These are phyloP conservation scores for Trichoderma sp. DNA, from an alignment of 2,329 filamentous ascomycete genomes.

Conservation along the genomic window DNA sequence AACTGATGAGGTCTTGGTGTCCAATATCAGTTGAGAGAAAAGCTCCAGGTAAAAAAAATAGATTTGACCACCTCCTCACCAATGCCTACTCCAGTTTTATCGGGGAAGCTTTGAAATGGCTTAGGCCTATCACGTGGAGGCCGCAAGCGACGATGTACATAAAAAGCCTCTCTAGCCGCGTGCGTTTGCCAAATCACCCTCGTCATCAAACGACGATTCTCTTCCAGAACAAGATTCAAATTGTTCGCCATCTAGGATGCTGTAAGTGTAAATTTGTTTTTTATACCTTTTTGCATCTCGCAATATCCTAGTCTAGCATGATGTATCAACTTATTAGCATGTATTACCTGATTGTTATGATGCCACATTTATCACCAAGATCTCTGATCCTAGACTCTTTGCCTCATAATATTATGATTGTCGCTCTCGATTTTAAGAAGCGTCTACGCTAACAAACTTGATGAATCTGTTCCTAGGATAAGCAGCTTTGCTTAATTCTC, in stretches of 20 bases:
- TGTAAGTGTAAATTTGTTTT: constrained; percentile 5
- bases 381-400: constrained; percentile 58
- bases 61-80: not conserved
- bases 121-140: constrained; percentile 24
- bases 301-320: constrained; percentile 41
- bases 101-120: constrained; percentile 4
- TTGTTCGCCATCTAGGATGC: constrained; percentile 16
- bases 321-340: constrained; percentile 58
- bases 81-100: not conserved
- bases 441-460: constrained; percentile 18
- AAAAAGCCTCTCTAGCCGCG: not conserved
- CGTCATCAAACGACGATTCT: constrained; percentile 8
- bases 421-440: not conserved
- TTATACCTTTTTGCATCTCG: not conserved
- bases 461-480: not conserved
- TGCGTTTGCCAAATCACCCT: not conserved
- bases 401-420: not conserved
- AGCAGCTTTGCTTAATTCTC: not conserved
- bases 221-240: constrained; percentile 19
- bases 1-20: constrained; percentile 32
- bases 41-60: constrained; percentile 2
- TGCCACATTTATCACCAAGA: constrained; percentile 67
- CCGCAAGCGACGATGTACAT: not conserved
- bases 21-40: constrained; percentile 31
- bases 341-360: constrained; percentile 61